phyloP scores from a whole-genome alignment of 305 asterid species.

The Rubia peregrina region DNA sequence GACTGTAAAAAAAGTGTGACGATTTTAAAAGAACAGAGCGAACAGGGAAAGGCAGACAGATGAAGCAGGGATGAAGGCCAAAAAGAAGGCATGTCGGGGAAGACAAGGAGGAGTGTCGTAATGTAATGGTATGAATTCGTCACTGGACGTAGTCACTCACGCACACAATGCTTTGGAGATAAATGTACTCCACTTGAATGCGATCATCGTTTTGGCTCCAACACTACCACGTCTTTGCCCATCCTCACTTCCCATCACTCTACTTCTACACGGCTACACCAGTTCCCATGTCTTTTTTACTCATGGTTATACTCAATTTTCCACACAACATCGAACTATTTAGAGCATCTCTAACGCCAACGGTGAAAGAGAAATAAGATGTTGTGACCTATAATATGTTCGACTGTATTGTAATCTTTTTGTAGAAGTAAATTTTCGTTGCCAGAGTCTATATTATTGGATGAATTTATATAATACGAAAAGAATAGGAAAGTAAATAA shows the following conservation, averaged over 20 bases:
- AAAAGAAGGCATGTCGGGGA: neutral
- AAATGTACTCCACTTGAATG: neutral
- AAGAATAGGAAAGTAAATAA: too few species aligned
- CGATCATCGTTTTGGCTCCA: slow-evolving; percentile 5
- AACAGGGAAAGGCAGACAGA: too few species aligned
- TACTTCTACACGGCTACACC: neutral
- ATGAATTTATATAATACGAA: too few species aligned
- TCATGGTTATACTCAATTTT: neutral
- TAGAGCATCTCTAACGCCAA: too few species aligned
- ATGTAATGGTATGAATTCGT: neutral
- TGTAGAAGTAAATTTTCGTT: too few species aligned
- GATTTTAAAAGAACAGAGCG: neutral
- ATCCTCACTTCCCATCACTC: slow-evolving; percentile 8
- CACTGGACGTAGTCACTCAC: neutral
- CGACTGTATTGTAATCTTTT: too few species aligned
- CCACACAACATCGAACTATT: neutral
- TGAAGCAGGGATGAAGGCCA: neutral
- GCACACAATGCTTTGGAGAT: slow-evolving; percentile 1
- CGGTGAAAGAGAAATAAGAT: too few species aligned
- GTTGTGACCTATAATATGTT: too few species aligned
- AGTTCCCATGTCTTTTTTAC: neutral
- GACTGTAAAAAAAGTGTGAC: too few species aligned
- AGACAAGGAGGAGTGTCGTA: neutral
- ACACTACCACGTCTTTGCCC: slow-evolving; percentile 8
- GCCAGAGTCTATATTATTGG: too few species aligned